phyloP scores from a whole-genome alignment of 2,329 filamentous ascomycete species.

The Balansia obtecta region DNA sequence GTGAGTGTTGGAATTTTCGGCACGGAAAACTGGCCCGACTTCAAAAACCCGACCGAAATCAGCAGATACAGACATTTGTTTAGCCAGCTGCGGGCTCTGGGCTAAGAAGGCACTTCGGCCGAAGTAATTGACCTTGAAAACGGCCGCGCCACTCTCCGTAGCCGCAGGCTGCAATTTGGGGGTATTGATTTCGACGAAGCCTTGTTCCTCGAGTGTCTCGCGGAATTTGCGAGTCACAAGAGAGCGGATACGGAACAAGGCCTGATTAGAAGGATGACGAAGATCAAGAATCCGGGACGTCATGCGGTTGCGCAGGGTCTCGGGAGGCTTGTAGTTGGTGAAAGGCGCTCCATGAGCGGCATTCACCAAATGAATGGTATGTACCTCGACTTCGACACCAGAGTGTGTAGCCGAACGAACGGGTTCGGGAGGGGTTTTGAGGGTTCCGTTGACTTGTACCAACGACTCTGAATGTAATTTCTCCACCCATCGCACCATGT shows the following conservation, averaged over 20 bases:
- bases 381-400: slow-evolving; percentile 62
- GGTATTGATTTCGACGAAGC: slow-evolving; percentile 88
- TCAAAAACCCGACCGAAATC: slow-evolving; percentile 88
- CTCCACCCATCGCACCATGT: slow-evolving; percentile 81
- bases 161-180: slow-evolving; percentile 84
- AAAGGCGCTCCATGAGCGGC: slow-evolving; percentile 35
- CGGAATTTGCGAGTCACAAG: slow-evolving; percentile 73
- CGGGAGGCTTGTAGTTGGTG: slow-evolving; percentile 50
- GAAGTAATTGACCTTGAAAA: slow-evolving; percentile 90
- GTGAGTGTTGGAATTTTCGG: slow-evolving; percentile 92
- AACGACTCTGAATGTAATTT: slow-evolving; percentile 69
- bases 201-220: slow-evolving; percentile 55
- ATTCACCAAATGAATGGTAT: slow-evolving; percentile 39
- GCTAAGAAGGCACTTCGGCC: slow-evolving; percentile 76
- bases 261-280: slow-evolving; percentile 74
- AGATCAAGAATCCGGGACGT: slow-evolving; percentile 73
- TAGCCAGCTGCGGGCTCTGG: slow-evolving; percentile 82
- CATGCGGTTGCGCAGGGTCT: slow-evolving; percentile 55
- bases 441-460: slow-evolving; percentile 59
- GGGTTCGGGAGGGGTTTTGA: slow-evolving; percentile 62
- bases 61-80: slow-evolving; percentile 84
- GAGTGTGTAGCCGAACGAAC: slow-evolving; percentile 67
- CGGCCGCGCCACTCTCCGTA: slow-evolving; percentile 81
- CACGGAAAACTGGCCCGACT: slow-evolving; percentile 60
- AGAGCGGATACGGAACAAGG: slow-evolving; percentile 78